Base-by-base conservation (phyloP, 352 stramenopile species). In the Pythium phragmiticola region DNA sequence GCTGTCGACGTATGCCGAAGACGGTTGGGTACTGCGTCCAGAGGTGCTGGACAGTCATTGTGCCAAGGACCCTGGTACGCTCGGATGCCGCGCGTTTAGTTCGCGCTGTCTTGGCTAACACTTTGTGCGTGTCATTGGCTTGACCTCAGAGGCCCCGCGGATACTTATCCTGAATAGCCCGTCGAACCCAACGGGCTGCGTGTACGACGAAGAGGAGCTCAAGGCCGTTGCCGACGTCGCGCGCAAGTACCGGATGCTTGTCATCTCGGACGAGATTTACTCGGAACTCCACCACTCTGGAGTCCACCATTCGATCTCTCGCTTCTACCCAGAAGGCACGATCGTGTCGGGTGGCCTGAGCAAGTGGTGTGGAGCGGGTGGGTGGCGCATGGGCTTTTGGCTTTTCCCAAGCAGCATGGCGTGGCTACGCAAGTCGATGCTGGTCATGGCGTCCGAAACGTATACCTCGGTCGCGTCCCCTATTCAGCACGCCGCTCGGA, bases 211-310 rank as follows among this genome's bases (percentile, higher is more conserved):
- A 36, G 66, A 85, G 21, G 87, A 96, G 74, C 65, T 93, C 56
- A 63, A 84, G 13, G 82, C 73, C 33, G 73, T 96, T 14, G 88
- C 88, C 28, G 69, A 80, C 13, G 70, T 95, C 7, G 87, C 84
- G 30, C 77, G 85, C 47, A 93, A 92, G 70, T 94, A 95, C 65
- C 80, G 87, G 19, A 81, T 96, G 50, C 80, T 95, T n/a, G 86
- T 96, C 21, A 84, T 96, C 23, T 96, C 88, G 42, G 88, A 96
- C 57, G 88, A 96, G 69, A 91, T 96, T 51, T 96, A 96, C 71
- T 92, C 86, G 34, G 88, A 94, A 66, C 65, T 94, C 37, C 84
- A 90, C 52, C 82, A 94, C 66, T 76, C 71, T 17, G 80, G 82
- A 26, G 73, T 80, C 9, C 88, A 96, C 43, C 46, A 90, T 13